phyloP scores from a whole-genome alignment of 257 asterid species.

The Gynochthodes officinalis region DNA sequence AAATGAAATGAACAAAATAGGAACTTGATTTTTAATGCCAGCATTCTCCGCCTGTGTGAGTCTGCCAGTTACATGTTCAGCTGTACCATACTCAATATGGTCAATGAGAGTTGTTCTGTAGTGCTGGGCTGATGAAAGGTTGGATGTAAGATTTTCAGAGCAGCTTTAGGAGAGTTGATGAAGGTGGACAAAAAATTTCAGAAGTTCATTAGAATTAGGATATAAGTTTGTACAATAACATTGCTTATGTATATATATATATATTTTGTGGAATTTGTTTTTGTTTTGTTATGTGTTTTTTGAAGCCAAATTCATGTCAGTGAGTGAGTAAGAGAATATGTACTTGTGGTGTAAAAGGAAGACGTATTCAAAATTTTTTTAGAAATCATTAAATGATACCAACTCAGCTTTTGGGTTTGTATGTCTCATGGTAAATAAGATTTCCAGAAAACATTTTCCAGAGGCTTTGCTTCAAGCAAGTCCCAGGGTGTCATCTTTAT shows the following conservation, averaged over 20 bases:
- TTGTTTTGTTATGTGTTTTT: neutral
- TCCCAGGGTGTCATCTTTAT: neutral
- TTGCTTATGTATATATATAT: too few relatives aligned
- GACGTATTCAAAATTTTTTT: neutral
- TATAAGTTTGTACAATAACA: neutral
- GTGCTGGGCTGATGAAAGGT: neutral
- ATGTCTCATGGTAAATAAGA: neutral
- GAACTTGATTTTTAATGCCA: neutral
- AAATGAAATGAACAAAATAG: neutral
- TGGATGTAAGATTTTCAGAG: neutral
- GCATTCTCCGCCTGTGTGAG: neutral
- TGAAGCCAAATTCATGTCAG: neutral
- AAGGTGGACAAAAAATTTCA: neutral
- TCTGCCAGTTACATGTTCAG: neutral
- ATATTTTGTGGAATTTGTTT: too few relatives aligned
- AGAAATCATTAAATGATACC: neutral
- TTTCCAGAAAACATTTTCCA: neutral
- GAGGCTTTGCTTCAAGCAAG: neutral
- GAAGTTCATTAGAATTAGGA: neutral
- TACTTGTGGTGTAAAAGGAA: neutral
- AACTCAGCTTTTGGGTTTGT: too few relatives aligned
- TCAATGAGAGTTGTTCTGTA: neutral
- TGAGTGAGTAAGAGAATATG: neutral
- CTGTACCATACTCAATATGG: neutral
- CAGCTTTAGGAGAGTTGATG: neutral